Conservation (phyloP, 305 asterid species). For the Fraxinus ornus region DNA sequence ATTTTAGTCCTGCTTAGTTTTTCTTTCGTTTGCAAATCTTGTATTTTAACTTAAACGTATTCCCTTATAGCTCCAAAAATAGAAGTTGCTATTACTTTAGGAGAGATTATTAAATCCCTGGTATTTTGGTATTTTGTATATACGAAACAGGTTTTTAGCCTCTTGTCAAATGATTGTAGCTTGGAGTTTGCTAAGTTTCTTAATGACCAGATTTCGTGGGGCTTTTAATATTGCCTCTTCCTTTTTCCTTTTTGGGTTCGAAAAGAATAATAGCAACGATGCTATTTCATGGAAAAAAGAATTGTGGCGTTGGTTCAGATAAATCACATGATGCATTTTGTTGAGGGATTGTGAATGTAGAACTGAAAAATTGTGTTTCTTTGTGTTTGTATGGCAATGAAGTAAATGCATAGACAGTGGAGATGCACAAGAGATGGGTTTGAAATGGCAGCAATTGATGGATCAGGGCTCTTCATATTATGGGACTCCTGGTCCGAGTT, state of each 20-base stretch:
- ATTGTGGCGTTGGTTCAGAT: neutral
- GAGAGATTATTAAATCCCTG: neutral
- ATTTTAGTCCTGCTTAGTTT: neutral
- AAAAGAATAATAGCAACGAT: neutral
- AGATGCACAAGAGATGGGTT: slow-evolving; percentile 81
- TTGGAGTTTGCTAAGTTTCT: neutral
- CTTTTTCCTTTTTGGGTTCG: neutral
- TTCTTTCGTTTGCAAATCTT: neutral
- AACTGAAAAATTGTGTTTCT: slow-evolving; percentile 21
- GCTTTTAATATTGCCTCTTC: neutral
- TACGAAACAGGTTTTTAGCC: neutral
- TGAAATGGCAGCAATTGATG: slow-evolving; percentile 84
- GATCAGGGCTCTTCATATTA: slow-evolving; percentile 71
- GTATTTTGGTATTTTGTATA: neutral
- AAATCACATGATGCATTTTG: neutral
- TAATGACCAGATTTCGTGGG: neutral
- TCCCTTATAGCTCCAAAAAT: neutral
- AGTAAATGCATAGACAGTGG: slow-evolving; percentile 64
- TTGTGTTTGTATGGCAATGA: slow-evolving; percentile 20
- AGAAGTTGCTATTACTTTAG: neutral
- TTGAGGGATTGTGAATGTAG: neutral
- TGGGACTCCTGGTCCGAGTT: slow-evolving; percentile 54
- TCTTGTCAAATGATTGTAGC: neutral
- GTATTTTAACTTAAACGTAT: neutral
- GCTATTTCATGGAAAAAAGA: neutral